Evolutionary conservation across 1,139 yeast species (phyloP).

Genomic region (Zhuliangozyma parablackwelliae): DNA sequence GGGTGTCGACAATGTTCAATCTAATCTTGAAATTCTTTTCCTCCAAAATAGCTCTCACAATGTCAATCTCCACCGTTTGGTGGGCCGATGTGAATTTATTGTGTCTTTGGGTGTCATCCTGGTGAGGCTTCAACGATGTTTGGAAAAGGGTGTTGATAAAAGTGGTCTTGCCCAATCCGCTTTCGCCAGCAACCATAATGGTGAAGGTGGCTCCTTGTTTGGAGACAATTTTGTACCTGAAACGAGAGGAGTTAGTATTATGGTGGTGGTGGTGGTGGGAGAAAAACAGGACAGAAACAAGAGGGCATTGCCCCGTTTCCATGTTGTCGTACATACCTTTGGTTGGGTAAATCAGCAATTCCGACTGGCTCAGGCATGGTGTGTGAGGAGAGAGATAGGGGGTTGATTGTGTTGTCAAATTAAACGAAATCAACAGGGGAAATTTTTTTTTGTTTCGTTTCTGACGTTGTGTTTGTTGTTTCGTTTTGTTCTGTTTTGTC

Average conservation of each 20-base stretch:
- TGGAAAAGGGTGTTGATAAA: constrained; percentile 90
- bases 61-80: constrained; percentile 88
- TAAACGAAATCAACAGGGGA: too few species aligned
- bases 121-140: constrained; percentile 59
- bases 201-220: constrained; percentile 88
- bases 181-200: constrained; percentile 92
- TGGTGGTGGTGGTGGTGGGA: background rate
- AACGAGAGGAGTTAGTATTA: background rate
- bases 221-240: constrained; percentile 79
- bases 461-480: too few species aligned
- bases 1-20: constrained; percentile 89
- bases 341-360: constrained; percentile 87
- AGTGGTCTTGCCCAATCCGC: constrained; percentile 92
- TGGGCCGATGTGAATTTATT: constrained; percentile 57
- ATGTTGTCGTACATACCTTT: constrained; percentile 51
- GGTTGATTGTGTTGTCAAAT: too few species aligned
- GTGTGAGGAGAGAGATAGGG: too few species aligned
- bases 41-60: constrained; percentile 85
- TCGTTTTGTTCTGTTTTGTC: too few species aligned
- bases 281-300: background rate
- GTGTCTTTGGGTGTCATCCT: constrained; percentile 65
- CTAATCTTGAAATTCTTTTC: constrained; percentile 86
- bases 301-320: background rate
- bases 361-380: constrained; percentile 63
- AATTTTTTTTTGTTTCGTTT: too few species aligned